Evolutionary conservation across 768 basidiomycete genomes (phyloP).

Genomic region (Bullera alba): DNA sequence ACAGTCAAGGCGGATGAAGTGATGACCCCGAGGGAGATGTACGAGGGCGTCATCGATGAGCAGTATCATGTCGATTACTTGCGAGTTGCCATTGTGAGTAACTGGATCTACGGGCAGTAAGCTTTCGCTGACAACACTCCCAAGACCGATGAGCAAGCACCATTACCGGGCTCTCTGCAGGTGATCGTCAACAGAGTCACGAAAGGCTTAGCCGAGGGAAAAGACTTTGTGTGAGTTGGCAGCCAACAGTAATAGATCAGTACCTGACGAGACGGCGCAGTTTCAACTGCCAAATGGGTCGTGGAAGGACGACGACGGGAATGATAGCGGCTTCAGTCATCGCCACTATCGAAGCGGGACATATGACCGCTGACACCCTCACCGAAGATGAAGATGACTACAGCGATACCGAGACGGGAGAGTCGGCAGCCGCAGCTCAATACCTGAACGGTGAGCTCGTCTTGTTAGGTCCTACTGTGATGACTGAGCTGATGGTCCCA

Average conservation of each 20-base stretch:
- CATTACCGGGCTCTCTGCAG: conserved; percentile 75
- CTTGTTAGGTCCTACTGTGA: background rate
- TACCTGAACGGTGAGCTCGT: conserved; percentile 69
- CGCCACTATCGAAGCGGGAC: conserved; percentile 53
- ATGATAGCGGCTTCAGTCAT: conserved; percentile 88
- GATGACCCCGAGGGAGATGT: conserved; percentile 45
- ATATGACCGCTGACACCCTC: conserved; percentile 21
- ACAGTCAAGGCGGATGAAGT: conserved; percentile 53
- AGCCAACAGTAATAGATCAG: background rate
- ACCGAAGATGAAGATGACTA: conserved; percentile 17
- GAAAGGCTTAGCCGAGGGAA: conserved; percentile 51
- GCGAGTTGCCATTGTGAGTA: conserved; percentile 78
- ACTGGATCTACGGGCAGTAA: conserved; percentile 1
- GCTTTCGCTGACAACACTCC: background rate
- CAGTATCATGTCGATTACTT: conserved; percentile 67
- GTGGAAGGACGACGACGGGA: conserved; percentile 76
- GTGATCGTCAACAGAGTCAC: conserved; percentile 69
- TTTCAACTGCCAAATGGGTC: conserved; percentile 95
- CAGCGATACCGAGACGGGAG: conserved; percentile 55
- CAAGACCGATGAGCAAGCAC: conserved; percentile 96
- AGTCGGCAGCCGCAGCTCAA: conserved; percentile 77
- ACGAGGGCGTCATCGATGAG: conserved; percentile 39
- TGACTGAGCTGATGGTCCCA: conserved; percentile 9
- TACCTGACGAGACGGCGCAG: conserved; percentile 14
- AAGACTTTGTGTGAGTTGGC: conserved; percentile 48